Conservation (phyloP, 306 rosid genomes). For the Betula pendula region DNA sequence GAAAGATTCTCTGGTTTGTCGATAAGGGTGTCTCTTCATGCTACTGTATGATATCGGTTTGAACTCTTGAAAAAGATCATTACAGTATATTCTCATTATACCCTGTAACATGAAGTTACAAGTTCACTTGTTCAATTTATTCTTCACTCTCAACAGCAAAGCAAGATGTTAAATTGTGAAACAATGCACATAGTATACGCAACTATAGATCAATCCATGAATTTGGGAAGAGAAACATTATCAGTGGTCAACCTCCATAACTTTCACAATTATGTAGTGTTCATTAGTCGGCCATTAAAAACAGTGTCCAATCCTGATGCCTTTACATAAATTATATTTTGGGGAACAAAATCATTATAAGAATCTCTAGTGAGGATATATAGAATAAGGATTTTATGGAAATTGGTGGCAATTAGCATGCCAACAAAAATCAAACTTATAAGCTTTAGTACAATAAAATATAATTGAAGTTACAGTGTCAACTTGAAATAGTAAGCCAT, state of each 20-base stretch:
- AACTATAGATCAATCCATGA: not conserved
- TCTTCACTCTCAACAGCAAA: not conserved
- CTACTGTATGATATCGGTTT: not conserved
- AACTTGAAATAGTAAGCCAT: constrained; percentile 3
- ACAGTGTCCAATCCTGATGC: not conserved
- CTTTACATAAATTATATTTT: not conserved
- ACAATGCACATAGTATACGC: not conserved
- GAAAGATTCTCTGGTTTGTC: not conserved
- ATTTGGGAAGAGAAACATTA: not conserved
- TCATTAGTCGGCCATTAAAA: not conserved
- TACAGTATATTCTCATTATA: not conserved
- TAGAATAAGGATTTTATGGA: not conserved
- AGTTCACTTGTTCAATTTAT: not conserved
- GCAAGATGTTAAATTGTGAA: not conserved
- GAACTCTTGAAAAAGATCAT: not conserved
- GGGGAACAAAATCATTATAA: not conserved
- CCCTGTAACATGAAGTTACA: not conserved
- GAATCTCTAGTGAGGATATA: not conserved
- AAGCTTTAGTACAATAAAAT: not conserved
- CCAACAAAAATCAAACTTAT: not conserved
- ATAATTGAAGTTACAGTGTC: constrained; percentile 8
- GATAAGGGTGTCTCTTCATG: not conserved
- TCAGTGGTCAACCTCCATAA: no score
- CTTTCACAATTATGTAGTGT: no score
- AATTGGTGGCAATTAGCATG: not conserved